A percentile compares a stretch with the other conserved stretches of the same genome.
Evolutionary conservation across 1,284 basidiomycete species (phyloP).

Genomic region (Cystobasidiaceae sp.): DNA sequence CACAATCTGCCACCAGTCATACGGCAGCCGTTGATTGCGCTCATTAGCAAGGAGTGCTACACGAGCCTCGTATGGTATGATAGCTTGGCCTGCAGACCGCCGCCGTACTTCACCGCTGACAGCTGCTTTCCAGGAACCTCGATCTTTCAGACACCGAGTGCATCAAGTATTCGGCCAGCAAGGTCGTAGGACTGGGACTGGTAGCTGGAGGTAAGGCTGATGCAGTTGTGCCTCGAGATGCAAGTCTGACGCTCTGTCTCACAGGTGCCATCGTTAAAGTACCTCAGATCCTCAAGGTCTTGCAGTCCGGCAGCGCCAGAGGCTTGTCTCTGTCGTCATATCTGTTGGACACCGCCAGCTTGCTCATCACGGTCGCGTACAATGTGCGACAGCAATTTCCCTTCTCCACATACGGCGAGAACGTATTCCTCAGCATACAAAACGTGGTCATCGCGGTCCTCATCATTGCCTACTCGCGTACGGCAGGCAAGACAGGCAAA

Average conservation of each 20-base stretch:
- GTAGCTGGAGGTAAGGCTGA: conserved; percentile 57
- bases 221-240: too few species aligned
- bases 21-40: conserved; percentile 67
- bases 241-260: too few species aligned
- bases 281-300: conserved; percentile 65
- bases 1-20: conserved; percentile 69
- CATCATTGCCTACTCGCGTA: conserved; percentile 59
- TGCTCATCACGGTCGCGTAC: conserved; percentile 57
- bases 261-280: conserved; percentile 91
- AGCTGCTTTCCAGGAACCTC: conserved; percentile 60
- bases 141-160: conserved; percentile 76
- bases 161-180: conserved; percentile 85
- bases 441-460: conserved; percentile 54
- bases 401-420: conserved; percentile 93
- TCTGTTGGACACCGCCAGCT: conserved; percentile 49
- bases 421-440: conserved; percentile 69
- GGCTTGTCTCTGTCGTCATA: conserved; percentile 78
- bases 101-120: not conserved
- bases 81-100: not conserved
- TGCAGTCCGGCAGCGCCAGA: conserved; percentile 61
- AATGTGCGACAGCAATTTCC: conserved; percentile 76
- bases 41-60: conserved; percentile 89
- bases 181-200: conserved; percentile 85
- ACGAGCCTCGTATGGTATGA: conserved; percentile 67
- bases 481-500: conserved; percentile 32